Evolutionary conservation across 2,329 filamentous ascomycete species (phyloP).

Genomic region (Penicillium sp.): DNA sequence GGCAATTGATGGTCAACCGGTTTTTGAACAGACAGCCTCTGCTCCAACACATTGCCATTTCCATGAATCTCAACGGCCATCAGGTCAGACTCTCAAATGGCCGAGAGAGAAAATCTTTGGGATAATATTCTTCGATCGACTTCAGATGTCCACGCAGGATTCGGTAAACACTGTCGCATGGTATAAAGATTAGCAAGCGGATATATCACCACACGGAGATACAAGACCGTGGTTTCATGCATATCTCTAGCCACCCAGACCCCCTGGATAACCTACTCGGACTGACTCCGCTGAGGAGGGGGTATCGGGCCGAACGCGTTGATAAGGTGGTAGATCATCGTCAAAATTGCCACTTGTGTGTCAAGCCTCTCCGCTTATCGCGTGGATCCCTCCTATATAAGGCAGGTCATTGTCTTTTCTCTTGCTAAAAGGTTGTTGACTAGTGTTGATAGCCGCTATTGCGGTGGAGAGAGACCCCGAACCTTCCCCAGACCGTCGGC

Average conservation of each 20-base stretch:
- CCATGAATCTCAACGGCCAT: constrained; percentile 7
- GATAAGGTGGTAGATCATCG: constrained; percentile 9
- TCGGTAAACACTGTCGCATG: not conserved
- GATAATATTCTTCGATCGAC: not conserved
- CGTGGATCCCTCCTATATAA: not conserved
- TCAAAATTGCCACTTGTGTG: constrained; percentile 2
- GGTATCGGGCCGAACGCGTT: constrained; percentile 15
- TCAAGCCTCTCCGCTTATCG: not conserved
- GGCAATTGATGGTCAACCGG: constrained; percentile 2
- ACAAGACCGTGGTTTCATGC: not conserved
- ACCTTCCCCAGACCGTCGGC: constrained; percentile 24
- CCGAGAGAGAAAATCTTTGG: not conserved
- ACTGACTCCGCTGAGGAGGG: constrained; percentile 3
- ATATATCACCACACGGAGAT: constrained; percentile 2
- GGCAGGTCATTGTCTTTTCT: not conserved
- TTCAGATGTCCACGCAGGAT: not conserved
- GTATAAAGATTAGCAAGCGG: not conserved
- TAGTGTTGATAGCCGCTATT: not conserved
- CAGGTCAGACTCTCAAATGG: not conserved
- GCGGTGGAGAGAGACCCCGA: constrained; percentile 5
- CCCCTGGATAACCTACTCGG: not conserved
- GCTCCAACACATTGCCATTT: constrained; percentile 6
- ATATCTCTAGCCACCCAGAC: not conserved
- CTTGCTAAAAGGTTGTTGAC: not conserved
- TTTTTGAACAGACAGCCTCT: constrained; percentile 15